A percentile compares a stretch with the other conserved stretches of the same genome.
Evolutionary conservation across 2,329 filamentous ascomycete genomes (phyloP).

Genomic region (Beauveria sp.): DNA sequence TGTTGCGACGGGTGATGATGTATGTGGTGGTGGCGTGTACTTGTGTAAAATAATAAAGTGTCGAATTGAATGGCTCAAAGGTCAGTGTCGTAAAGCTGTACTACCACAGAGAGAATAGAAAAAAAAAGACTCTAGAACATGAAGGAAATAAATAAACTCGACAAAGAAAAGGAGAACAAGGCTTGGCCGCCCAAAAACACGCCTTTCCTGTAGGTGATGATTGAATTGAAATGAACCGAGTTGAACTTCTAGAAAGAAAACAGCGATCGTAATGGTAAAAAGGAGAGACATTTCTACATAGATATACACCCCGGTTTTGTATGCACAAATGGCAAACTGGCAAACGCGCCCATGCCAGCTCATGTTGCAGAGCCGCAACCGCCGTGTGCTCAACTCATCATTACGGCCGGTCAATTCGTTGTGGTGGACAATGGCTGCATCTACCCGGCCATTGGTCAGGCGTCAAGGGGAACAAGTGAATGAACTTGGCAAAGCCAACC

Average conservation of each 20-base stretch:
- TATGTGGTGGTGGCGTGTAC: background rate
- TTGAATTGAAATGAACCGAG: background rate
- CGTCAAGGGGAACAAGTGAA: background rate
- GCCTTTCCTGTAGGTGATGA: background rate
- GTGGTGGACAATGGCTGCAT: background rate
- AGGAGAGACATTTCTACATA: constrained; percentile 4
- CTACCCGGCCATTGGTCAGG: background rate
- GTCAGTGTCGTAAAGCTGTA: background rate
- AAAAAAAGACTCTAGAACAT: constrained; percentile 16
- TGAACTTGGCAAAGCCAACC: background rate
- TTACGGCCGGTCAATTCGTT: background rate
- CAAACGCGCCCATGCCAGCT: background rate
- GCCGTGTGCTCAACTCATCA: background rate
- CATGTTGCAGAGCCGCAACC: constrained; percentile 5
- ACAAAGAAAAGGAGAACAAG: constrained; percentile 11
- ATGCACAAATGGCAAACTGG: background rate
- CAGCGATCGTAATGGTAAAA: background rate
- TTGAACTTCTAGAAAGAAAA: background rate
- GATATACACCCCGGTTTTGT: constrained; percentile 3
- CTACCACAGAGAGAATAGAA: constrained; percentile 15
- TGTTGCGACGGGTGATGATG: background rate
- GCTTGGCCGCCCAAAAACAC: background rate
- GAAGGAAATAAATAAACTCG: constrained; percentile 12
- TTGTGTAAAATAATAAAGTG: constrained; percentile 12
- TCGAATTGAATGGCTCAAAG: constrained; percentile 11